phyloP scores from a whole-genome alignment of 1,139 yeast species.

The Yamadazyma pseudoaaseri region DNA sequence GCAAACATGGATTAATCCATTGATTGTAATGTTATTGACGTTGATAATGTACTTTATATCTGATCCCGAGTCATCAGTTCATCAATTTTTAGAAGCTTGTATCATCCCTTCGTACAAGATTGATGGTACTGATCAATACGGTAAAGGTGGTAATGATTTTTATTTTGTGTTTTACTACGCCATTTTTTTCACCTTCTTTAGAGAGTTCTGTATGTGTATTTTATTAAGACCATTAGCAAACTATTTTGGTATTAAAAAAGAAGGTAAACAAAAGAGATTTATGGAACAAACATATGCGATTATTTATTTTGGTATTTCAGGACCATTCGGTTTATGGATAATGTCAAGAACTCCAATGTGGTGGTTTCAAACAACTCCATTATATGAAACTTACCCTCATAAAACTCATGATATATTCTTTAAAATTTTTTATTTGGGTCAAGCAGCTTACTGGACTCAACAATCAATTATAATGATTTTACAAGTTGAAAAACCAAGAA shows the following conservation, averaged over 20 bases:
- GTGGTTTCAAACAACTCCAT: slow-evolving; percentile 82
- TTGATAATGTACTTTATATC: slow-evolving; percentile 42
- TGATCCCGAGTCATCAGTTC: slow-evolving; percentile 55
- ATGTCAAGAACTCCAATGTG: slow-evolving; percentile 84
- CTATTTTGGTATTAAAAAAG: slow-evolving; percentile 50
- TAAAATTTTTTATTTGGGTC: slow-evolving; percentile 82
- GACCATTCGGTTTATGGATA: slow-evolving; percentile 86
- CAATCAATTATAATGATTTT: slow-evolving; percentile 80
- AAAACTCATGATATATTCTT: slow-evolving; percentile 65
- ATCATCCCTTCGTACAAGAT: slow-evolving; percentile 68
- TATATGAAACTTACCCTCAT: slow-evolving; percentile 84
- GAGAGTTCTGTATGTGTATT: slow-evolving; percentile 89
- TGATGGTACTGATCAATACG: slow-evolving; percentile 61
- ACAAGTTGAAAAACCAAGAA: slow-evolving; percentile 92
- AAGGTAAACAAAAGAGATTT: slow-evolving; percentile 70
- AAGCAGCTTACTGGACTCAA: slow-evolving; percentile 97
- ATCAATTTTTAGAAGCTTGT: slow-evolving; percentile 60
- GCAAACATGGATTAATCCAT: slow-evolving; percentile 80
- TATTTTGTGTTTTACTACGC: slow-evolving; percentile 78
- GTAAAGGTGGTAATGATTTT: slow-evolving; percentile 84
- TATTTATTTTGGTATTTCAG: slow-evolving; percentile 75
- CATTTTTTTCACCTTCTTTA: slow-evolving; percentile 81
- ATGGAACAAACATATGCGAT: slow-evolving; percentile 91
- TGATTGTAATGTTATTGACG: slow-evolving; percentile 42
- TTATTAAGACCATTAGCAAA: slow-evolving; percentile 71